Evolutionary conservation across 805 yeast genomes (phyloP).

Genomic region (Jamesozyma spencerorum): DNA sequence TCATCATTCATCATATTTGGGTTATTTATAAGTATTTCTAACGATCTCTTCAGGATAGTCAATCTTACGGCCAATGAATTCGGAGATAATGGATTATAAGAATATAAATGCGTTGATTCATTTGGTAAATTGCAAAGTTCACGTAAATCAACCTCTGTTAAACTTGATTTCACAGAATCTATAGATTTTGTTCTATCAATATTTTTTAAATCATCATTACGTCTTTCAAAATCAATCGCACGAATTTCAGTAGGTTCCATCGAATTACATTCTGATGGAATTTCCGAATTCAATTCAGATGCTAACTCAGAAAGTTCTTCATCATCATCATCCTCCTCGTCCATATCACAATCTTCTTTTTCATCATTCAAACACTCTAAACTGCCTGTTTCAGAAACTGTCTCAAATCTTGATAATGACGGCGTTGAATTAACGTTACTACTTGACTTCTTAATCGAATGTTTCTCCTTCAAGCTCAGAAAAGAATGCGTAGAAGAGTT

Average conservation of each 20-base stretch:
- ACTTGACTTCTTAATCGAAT: conserved; percentile 10
- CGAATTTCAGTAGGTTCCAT: background rate
- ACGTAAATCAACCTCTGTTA: conserved; percentile 24
- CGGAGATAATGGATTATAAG: conserved; percentile 75
- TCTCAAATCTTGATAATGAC: background rate
- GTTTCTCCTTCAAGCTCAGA: conserved; percentile 22
- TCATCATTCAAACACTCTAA: background rate
- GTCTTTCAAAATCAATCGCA: background rate
- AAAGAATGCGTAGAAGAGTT: conserved; percentile 20
- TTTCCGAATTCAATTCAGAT: background rate
- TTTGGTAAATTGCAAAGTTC: conserved; percentile 59
- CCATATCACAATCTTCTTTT: background rate
- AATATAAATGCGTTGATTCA: conserved; percentile 75
- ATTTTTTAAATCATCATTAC: background rate
- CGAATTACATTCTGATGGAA: background rate
- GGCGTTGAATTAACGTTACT: background rate
- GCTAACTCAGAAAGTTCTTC: background rate
- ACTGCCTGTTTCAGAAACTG: background rate
- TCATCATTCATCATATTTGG: conserved; percentile 32
- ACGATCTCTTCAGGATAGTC: conserved; percentile 63
- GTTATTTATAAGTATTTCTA: conserved; percentile 61
- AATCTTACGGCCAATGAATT: conserved; percentile 69
- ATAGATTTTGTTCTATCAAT: conserved; percentile 8
- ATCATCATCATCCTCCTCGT: background rate
- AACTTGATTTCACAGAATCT: conserved; percentile 8